Base-by-base conservation (phyloP, 1,284 basidiomycete species). In the Moesziomyces globuligerus region DNA sequence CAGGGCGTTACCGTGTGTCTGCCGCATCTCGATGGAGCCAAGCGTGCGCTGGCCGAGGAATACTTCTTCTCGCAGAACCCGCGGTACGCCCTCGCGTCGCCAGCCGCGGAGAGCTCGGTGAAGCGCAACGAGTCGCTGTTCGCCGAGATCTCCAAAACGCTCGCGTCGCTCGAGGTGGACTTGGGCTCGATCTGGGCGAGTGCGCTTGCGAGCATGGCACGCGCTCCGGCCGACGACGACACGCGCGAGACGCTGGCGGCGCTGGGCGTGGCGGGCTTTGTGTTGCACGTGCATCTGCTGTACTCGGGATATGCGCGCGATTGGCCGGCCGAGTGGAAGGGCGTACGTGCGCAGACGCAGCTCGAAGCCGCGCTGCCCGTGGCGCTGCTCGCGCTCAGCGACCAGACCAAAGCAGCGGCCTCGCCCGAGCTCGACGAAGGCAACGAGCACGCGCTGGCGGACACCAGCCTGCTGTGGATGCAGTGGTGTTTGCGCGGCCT, bases 401-500 rank as follows among this genome's bases (percentile, higher is more conserved):
- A 50, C 21, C 68, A 75, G 53, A 65, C 59, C n/a, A 64, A 55
- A 34, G 59, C 56, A 10, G 65, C 67, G n/a, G 54, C 61, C 1
- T 56, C 51, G 24, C 50, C 57, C 1, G 60, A 72, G 18, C 39
- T 65, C 21, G 41, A 45, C 18, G 52, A 50, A 36, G 72, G 64
- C 20, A 59, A 54, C 9, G 65, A 73, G 52, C 55, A 68, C 7
- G 50, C 56, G 24, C 23, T 67, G 29, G 59, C 70, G 23, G 61
- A 73, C 32, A 43, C 67, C 20, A 64, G 54, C 41, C 42, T 73
- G 48, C 52, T 71, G 20, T 66, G 68, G 61, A 56, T 66, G 68
- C 60, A 69, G 37, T 68, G 64, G 65, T 61, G 60, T 44, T 42
- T 56, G 38, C 48, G 41, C 5, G 69, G 50, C 0, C 18, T 60